Evolutionary conservation across 306 rosid genomes (phyloP).

Genomic region (Canavalia ensiformis): DNA sequence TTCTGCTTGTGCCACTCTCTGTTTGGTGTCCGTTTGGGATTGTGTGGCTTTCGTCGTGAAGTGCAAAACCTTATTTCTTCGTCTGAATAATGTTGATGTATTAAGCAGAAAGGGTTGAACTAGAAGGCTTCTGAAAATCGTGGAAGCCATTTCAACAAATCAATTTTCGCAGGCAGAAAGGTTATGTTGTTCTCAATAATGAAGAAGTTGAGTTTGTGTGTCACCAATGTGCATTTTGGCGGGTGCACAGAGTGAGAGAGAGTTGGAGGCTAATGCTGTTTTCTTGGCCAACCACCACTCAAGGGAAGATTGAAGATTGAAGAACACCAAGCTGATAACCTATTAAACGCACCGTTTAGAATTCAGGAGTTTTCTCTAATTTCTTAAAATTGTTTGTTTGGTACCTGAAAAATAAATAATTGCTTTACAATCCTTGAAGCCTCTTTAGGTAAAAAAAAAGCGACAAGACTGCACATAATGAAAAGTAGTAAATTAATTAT

Average conservation of each 20-base stretch:
- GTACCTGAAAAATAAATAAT: too few species aligned
- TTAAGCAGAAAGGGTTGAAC: slow-evolving; percentile 60
- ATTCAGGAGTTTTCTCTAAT: background rate
- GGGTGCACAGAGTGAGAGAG: too few species aligned
- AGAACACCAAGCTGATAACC: slow-evolving; percentile 15
- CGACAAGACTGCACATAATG: too few species aligned
- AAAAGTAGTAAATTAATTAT: too few species aligned
- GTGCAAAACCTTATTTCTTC: slow-evolving; percentile 54
- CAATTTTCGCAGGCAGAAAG: background rate
- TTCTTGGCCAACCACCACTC: slow-evolving; percentile 36
- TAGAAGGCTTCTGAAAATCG: slow-evolving; percentile 72
- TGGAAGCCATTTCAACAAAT: slow-evolving; percentile 65
- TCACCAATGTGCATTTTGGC: background rate
- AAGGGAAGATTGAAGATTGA: too few species aligned
- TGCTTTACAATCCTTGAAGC: too few species aligned
- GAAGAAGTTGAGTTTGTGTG: background rate
- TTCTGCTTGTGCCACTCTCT: slow-evolving; percentile 42
- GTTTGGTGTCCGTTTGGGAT: slow-evolving; percentile 71
- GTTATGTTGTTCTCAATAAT: background rate
- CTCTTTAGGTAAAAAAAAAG: too few species aligned
- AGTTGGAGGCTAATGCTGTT: background rate
- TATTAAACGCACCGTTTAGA: background rate
- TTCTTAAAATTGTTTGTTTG: too few species aligned
- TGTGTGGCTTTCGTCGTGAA: slow-evolving; percentile 68
- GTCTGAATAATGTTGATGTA: slow-evolving; percentile 59